A percentile compares a stretch with the other conserved stretches of the same genome.
These are phyloP conservation scores for Talaromyces marneffei DNA, from an alignment of 2,329 filamentous ascomycete genomes.

Conservation along the genomic window DNA sequence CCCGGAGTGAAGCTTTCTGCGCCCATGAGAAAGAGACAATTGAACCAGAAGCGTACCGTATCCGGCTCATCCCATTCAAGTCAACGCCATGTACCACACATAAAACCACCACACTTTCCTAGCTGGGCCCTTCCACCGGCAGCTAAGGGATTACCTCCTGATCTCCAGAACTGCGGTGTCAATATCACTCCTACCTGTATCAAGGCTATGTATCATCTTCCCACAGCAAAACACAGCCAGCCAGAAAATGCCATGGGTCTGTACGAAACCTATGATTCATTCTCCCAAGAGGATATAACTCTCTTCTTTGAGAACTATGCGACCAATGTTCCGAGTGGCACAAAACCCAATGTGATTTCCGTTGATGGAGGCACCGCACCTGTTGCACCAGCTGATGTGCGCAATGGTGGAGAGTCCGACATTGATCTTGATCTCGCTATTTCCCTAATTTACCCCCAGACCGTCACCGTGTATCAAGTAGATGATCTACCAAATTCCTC, in stretches of 20 bases:
- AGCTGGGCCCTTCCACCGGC: constrained; percentile 4
- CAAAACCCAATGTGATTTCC: constrained; percentile 8
- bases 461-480: constrained; percentile 9
- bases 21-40: constrained; percentile 5
- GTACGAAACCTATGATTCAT: constrained; percentile 4
- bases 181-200: constrained; percentile 11
- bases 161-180: constrained; percentile 7
- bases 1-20: constrained; percentile 9
- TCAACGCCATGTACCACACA: background rate
- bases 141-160: background rate
- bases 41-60: background rate
- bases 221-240: constrained; percentile 1
- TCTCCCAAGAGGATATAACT: constrained; percentile 9
- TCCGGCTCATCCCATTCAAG: background rate
- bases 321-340: background rate
- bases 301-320: constrained; percentile 11
- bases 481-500: constrained; percentile 10
- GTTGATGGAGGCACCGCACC: constrained; percentile 11
- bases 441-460: constrained; percentile 7
- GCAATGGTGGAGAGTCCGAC: constrained; percentile 12
- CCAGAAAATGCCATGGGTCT: constrained; percentile 11
- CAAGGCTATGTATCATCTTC: constrained; percentile 8
- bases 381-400: background rate
- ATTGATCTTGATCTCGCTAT: constrained; percentile 11
- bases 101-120: background rate